Percentiles rank a stretch among this genome's conserved stretches.
Evolutionary conservation across 768 basidiomycete genomes (phyloP).

Genomic region (Collybia nuda): DNA sequence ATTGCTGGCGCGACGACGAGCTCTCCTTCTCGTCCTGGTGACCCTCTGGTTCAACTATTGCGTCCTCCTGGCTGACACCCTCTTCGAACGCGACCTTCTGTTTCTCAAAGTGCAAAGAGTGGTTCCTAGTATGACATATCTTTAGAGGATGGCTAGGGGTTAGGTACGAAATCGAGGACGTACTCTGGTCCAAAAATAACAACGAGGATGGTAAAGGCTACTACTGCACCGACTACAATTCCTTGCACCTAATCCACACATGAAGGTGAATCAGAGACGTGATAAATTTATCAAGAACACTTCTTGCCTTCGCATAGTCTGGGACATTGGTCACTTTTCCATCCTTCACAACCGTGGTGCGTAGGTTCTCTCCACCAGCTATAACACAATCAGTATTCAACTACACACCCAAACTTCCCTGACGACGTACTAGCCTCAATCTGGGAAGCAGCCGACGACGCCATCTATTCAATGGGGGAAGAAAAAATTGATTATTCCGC

Average conservation of each 20-base stretch:
- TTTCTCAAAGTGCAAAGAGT: slow-evolving; percentile 82
- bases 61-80: slow-evolving; percentile 57
- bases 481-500: neutral
- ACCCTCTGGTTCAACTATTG: slow-evolving; percentile 11
- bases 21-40: neutral
- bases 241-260: slow-evolving; percentile 59
- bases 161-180: slow-evolving; percentile 22
- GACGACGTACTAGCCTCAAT: slow-evolving; percentile 66
- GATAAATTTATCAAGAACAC: neutral
- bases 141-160: neutral
- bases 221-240: slow-evolving; percentile 83
- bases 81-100: slow-evolving; percentile 78
- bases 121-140: slow-evolving; percentile 50
- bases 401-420: slow-evolving; percentile 1
- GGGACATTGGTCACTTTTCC: slow-evolving; percentile 45
- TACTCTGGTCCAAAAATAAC: slow-evolving; percentile 78
- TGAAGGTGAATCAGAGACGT: neutral
- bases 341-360: slow-evolving; percentile 45
- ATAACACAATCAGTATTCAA: slow-evolving; percentile 15
- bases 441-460: slow-evolving; percentile 74
- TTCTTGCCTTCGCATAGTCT: slow-evolving; percentile 58
- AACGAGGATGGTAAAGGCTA: slow-evolving; percentile 74
- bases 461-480: slow-evolving; percentile 34
- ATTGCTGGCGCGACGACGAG: neutral
- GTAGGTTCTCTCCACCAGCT: slow-evolving; percentile 64